These are phyloP conservation scores for Pythium aristosporum DNA, from an alignment of 352 stramenopile species.

Conservation along the genomic window DNA sequence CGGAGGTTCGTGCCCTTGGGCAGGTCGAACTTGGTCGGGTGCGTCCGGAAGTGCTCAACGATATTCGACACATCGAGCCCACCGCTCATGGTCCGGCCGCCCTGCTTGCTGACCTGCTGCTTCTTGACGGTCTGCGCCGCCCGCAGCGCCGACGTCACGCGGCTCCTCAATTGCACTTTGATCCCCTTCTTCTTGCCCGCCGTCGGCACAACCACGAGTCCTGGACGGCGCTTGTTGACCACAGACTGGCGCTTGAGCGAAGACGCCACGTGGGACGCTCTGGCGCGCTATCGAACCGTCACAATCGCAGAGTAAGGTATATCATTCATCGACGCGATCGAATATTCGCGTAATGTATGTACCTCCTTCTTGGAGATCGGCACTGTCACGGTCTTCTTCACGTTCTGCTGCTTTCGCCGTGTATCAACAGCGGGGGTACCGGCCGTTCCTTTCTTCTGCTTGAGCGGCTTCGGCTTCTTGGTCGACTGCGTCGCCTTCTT, in stretches of 20 bases:
- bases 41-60: slow-evolving; percentile 69
- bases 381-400: slow-evolving; percentile 76
- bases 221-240: slow-evolving; percentile 68
- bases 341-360: neutral
- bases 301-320: neutral
- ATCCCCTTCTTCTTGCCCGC: slow-evolving; percentile 8
- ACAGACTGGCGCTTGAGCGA: slow-evolving; percentile 64
- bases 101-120: slow-evolving; percentile 25
- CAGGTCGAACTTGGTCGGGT: slow-evolving; percentile 80
- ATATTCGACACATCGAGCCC: slow-evolving; percentile 78
- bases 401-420: slow-evolving; percentile 55
- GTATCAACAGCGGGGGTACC: slow-evolving; percentile 21
- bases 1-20: slow-evolving; percentile 77
- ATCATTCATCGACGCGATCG: too few relatives aligned
- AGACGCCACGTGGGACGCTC: slow-evolving; percentile 35
- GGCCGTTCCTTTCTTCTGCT: slow-evolving; percentile 26
- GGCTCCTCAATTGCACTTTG: slow-evolving; percentile 40
- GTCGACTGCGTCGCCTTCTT: slow-evolving; percentile 8
- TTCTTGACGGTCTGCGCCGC: slow-evolving; percentile 26
- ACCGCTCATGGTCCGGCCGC: slow-evolving; percentile 8
- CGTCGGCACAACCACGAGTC: slow-evolving; percentile 43
- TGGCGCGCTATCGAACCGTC: slow-evolving; percentile 32
- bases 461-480: slow-evolving; percentile 23
- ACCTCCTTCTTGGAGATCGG: slow-evolving; percentile 63
- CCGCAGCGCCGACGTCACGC: slow-evolving; percentile 43